A percentile compares a stretch with the other conserved stretches of the same genome.
phyloP scores from a whole-genome alignment of 1,284 basidiomycete species.

The Volvariella volvacea region DNA sequence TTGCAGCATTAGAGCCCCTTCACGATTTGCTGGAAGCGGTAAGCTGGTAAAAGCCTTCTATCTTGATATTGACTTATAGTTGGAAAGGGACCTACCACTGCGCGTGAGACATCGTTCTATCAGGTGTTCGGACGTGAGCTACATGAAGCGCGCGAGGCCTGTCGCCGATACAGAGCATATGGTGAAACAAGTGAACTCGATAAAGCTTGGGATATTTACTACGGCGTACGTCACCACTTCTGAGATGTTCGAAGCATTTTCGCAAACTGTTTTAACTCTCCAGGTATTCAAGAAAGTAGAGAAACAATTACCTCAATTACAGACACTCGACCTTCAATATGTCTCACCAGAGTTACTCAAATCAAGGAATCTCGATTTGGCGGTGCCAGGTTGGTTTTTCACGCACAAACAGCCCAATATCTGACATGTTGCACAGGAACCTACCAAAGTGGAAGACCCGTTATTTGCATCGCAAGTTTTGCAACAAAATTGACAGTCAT shows the following conservation, averaged over 20 bases:
- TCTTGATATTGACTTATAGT: not conserved
- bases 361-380: constrained; percentile 86
- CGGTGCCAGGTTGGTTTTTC: constrained; percentile 76
- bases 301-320: constrained; percentile 88
- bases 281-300: constrained; percentile 96
- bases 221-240: too few relatives aligned
- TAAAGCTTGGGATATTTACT: constrained; percentile 99
- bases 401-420: not conserved
- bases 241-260: too few relatives aligned
- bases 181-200: constrained; percentile 90
- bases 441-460: constrained; percentile 85
- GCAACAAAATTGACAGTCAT: constrained; percentile 88
- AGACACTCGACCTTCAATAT: constrained; percentile 93
- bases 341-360: constrained; percentile 92
- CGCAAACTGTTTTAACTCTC: too few relatives aligned
- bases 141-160: constrained; percentile 91
- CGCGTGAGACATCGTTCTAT: constrained; percentile 92
- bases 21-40: constrained; percentile 92
- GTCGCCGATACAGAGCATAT: constrained; percentile 80
- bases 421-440: too few relatives aligned
- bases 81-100: constrained; percentile 82
- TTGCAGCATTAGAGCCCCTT: constrained; percentile 87
- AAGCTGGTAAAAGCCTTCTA: constrained; percentile 20
- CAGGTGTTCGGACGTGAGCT: constrained; percentile 95
- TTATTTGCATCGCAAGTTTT: constrained; percentile 83